Percentiles rank a stretch among this genome's conserved stretches.
phyloP scores from a whole-genome alignment of 768 basidiomycete species.

The Sarcomyxa edulis region DNA sequence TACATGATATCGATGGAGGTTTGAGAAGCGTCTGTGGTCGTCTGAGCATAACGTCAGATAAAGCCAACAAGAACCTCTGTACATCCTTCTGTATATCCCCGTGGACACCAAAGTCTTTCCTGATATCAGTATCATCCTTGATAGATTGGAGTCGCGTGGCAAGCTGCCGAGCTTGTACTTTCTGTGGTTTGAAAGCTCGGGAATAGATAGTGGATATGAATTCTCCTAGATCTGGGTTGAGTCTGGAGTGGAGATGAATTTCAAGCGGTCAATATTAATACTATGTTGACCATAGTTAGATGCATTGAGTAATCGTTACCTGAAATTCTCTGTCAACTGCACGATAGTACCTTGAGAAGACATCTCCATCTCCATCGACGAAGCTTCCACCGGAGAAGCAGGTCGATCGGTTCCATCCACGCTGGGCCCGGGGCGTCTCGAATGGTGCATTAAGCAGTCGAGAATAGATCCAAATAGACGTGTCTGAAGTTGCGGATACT shows the following conservation, averaged over 20 bases:
- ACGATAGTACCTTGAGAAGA: slow-evolving; percentile 34
- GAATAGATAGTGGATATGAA: slow-evolving; percentile 50
- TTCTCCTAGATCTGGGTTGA: slow-evolving; percentile 49
- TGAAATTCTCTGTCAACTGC: slow-evolving; percentile 46
- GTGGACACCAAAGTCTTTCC: slow-evolving; percentile 15
- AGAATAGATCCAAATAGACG: slow-evolving; percentile 44
- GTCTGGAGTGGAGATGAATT: no score
- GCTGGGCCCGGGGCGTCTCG: slow-evolving; percentile 5
- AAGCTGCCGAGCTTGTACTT: slow-evolving; percentile 34
- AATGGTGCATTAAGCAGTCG: slow-evolving; percentile 36
- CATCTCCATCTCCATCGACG: slow-evolving; percentile 12
- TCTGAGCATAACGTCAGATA: slow-evolving; percentile 40
- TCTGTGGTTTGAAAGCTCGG: slow-evolving; percentile 42
- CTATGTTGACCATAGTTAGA: background rate
- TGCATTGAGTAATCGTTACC: slow-evolving; percentile 21
- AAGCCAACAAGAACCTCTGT: slow-evolving; percentile 31
- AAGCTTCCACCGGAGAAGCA: no score
- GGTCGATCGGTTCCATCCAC: no score
- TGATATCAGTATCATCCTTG: slow-evolving; percentile 13
- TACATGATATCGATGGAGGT: slow-evolving; percentile 13
- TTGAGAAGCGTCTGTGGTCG: slow-evolving; percentile 29
- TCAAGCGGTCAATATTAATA: slow-evolving; percentile 2
- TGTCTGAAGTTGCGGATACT: slow-evolving; percentile 36
- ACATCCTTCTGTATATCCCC: slow-evolving; percentile 19
- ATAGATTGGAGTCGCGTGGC: slow-evolving; percentile 27